Evolutionary conservation across 176 grass and related monocot species (phyloP).

Genomic region (Oryza australiensis): DNA sequence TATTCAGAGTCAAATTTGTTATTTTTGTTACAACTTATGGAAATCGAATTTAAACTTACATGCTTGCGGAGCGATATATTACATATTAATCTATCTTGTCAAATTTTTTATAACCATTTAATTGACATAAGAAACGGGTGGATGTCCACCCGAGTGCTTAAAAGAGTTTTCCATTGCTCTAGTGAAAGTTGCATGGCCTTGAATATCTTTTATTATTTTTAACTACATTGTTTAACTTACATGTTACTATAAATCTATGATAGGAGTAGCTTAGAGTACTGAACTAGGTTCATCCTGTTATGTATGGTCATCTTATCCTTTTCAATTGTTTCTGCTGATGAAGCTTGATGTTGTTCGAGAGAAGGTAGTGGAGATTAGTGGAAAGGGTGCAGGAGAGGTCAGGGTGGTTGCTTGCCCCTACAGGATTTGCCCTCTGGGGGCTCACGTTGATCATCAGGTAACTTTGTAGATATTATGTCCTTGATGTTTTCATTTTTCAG

Average conservation of each 20-base stretch:
- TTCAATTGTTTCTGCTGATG: background rate
- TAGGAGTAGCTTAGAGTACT: background rate
- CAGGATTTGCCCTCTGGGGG: constrained; percentile 91
- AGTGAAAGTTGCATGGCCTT: background rate
- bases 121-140: too few species aligned
- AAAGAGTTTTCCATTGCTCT: too few species aligned
- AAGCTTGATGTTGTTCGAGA: constrained; percentile 68
- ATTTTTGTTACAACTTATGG: too few species aligned
- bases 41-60: too few species aligned
- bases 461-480: background rate
- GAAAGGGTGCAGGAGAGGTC: constrained; percentile 47
- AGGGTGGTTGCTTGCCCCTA: constrained; percentile 83
- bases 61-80: too few species aligned
- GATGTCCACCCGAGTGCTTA: too few species aligned
- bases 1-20: too few species aligned
- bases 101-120: too few species aligned
- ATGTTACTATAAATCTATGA: background rate
- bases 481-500: constrained; percentile 20
- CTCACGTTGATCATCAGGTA: constrained; percentile 98
- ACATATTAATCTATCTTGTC: too few species aligned
- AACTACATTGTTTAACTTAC: background rate
- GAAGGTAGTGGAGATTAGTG: constrained; percentile 65
- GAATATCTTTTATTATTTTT: background rate
- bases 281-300: background rate
- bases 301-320: background rate